Evolutionary conservation across 2,329 filamentous ascomycete species (phyloP).

Genomic region (Monosporascus ibericus): DNA sequence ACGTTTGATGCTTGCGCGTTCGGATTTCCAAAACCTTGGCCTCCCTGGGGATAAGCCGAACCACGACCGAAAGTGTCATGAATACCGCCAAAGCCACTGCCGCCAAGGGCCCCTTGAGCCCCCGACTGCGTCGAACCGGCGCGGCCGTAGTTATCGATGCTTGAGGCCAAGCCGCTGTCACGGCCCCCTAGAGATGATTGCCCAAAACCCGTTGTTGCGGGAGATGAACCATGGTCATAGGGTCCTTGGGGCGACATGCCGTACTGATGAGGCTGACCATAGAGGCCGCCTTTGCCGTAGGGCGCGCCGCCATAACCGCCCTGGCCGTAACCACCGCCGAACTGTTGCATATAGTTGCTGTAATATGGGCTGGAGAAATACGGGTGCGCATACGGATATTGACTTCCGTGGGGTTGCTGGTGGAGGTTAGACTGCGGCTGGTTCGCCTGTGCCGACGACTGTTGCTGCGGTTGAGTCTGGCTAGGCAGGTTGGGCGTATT

Average conservation of each 20-base stretch:
- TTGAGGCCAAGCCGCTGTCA: conserved; percentile 43
- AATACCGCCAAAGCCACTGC: conserved; percentile 44
- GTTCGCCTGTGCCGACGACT: conserved; percentile 25
- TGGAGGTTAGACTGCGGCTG: conserved; percentile 33
- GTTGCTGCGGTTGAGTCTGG: conserved; percentile 47
- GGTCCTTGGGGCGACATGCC: conserved; percentile 50
- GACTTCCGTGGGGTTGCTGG: conserved; percentile 23
- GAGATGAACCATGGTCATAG: conserved; percentile 50
- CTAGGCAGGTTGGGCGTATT: conserved; percentile 79
- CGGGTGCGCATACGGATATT: conserved; percentile 25
- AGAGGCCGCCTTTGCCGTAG: conserved; percentile 50
- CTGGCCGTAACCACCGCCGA: conserved; percentile 45
- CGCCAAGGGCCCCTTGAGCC: conserved; percentile 44
- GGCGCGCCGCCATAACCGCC: conserved; percentile 42
- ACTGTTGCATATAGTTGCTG: conserved; percentile 49
- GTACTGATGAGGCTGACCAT: conserved; percentile 49
- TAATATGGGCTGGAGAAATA: conserved; percentile 61
- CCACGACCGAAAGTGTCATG: conserved; percentile 51
- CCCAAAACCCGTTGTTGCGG: conserved; percentile 43
- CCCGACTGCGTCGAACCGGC: conserved; percentile 42
- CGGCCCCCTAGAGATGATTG: conserved; percentile 48
- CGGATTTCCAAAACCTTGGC: conserved; percentile 47
- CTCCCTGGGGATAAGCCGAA: conserved; percentile 48
- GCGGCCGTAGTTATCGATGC: conserved; percentile 49
- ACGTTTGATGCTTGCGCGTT: conserved; percentile 38